Evolutionary conservation across 73 alveolate genomes (phyloP), one percentile per base, ranked within the genome.

Genomic region (Stentor coeruleus): DNA sequence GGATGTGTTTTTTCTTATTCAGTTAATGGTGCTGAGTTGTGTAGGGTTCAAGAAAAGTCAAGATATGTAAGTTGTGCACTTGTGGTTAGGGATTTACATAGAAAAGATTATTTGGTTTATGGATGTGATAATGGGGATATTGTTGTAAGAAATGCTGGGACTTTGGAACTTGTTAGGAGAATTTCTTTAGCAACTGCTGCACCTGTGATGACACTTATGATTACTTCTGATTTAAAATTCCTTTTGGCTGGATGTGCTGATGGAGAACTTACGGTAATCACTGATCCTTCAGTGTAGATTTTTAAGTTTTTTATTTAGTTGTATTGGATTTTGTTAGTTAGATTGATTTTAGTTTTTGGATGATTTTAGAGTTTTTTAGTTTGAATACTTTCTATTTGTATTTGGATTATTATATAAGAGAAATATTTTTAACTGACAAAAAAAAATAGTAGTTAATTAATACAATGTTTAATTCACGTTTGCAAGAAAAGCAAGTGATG

Each of bases 91-190:
- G 89, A 91, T 66, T 76, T 87, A 35, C 49, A 82, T 39, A 87
- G 74, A 39, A 77, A 85, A 85, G 96, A 91, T 35, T 82, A 77
- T 42, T 72, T 90, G 90, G 58, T 93, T 20, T 93, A 93, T 81
- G 98, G 98, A n/a, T 91, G 88, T 57, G 97, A 93, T 38, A 91
- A 80, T 82, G 98, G 98, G 37, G 92, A 90, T 42, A 73, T 93
- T 3, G 84, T 91, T 2, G 76, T 92, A 39, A 89, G 98, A 84
- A 6, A 75, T 39, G 59, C 74, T 15, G 26, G 59, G 66, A 40
- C 59, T 20, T 39, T 75, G 26, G 83, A 75, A 75, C 83, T 35
- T 26, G 41, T 86, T 33, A 91, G 91, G 77, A 84, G 86, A 59
- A 58, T 80, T 38, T 40, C 83, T 38, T 86, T 93, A 35, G 83